These are phyloP conservation scores for Calycina herbarum DNA, from an alignment of 2,329 filamentous ascomycete species.

Conservation along the genomic window DNA sequence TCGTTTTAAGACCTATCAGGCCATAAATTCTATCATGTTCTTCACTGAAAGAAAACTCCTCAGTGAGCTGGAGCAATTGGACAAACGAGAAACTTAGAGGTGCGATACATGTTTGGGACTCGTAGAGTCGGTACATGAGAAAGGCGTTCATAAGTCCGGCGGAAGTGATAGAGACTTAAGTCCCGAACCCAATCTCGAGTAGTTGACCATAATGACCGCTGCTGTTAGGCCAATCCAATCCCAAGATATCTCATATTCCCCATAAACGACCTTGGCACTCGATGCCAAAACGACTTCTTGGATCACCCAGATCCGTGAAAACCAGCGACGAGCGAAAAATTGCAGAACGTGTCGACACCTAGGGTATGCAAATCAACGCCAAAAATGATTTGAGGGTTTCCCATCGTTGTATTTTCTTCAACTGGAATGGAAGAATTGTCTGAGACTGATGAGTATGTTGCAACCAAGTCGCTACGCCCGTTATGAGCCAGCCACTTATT, in stretches of 20 bases:
- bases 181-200: no score
- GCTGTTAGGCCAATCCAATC: neutral
- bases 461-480: neutral
- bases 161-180: neutral
- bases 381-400: neutral
- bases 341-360: neutral
- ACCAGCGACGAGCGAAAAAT: neutral
- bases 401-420: neutral
- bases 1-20: neutral
- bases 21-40: neutral
- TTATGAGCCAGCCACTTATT: neutral
- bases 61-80: neutral
- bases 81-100: neutral
- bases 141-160: neutral
- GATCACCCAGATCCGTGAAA: neutral
- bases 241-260: neutral
- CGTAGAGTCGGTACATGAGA: neutral
- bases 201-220: neutral
- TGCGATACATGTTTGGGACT: neutral
- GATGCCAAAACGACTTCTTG: neutral
- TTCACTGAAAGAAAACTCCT: neutral
- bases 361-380: neutral
- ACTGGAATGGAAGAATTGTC: neutral
- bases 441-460: neutral
- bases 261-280: neutral